These are phyloP conservation scores for Pinus tabuliformis DNA, from an alignment of 75 land plant genomes.

Conservation along the genomic window DNA sequence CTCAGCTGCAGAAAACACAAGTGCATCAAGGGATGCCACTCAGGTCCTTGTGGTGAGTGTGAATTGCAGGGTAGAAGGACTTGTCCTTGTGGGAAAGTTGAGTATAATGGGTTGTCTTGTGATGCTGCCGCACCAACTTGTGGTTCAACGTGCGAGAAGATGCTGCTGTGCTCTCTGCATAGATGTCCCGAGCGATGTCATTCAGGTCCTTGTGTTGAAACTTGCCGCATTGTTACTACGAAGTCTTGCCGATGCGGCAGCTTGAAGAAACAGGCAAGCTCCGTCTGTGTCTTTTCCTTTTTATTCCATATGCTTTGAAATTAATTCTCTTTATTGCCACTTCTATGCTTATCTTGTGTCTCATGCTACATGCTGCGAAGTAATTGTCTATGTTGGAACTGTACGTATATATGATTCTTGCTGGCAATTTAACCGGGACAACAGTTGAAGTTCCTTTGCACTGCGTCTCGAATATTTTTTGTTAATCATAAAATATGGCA, in stretches of 20 bases:
- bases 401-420: too few relatives aligned
- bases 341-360: too few relatives aligned
- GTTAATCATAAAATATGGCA: too few relatives aligned
- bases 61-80: conserved; percentile 75
- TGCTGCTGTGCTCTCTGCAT: conserved; percentile 65
- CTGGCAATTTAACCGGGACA: too few relatives aligned
- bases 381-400: too few relatives aligned
- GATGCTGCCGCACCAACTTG: conserved; percentile 73
- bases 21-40: conserved; percentile 79
- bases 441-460: too few relatives aligned
- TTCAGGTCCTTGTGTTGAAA: conserved; percentile 68
- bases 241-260: conserved; percentile 90
- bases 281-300: background rate
- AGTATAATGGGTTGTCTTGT: conserved; percentile 71
- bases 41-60: conserved; percentile 85
- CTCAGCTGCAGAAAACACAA: conserved; percentile 73
- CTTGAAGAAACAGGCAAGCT: conserved; percentile 78
- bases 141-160: conserved; percentile 93
- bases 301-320: too few relatives aligned
- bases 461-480: too few relatives aligned
- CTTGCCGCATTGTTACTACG: conserved; percentile 61
- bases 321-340: too few relatives aligned
- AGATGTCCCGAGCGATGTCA: conserved; percentile 94
- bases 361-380: too few relatives aligned
- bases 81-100: conserved; percentile 94